phyloP scores from a whole-genome alignment of 345 rosid species.

The Garcia nutans region DNA sequence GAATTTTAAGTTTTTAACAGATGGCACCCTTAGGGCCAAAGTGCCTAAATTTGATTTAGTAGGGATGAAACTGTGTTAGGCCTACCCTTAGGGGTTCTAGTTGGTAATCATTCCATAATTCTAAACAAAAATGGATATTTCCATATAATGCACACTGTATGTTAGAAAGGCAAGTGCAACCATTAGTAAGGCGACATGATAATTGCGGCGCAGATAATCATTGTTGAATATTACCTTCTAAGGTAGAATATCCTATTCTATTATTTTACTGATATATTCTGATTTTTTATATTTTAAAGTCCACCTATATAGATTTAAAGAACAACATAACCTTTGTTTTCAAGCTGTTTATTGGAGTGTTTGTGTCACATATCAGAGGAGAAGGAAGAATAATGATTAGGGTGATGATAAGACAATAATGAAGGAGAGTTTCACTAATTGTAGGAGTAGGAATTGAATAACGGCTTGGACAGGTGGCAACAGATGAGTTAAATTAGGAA shows the following conservation, averaged over 20 bases:
- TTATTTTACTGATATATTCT: background rate
- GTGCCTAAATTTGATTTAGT: background rate
- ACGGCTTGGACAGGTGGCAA: too few species aligned
- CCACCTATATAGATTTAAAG: background rate
- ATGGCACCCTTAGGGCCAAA: background rate
- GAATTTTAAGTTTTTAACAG: background rate
- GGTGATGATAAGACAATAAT: too few species aligned
- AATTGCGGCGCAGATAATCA: background rate
- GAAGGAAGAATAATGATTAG: too few species aligned
- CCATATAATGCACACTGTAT: too few species aligned
- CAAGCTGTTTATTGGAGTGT: background rate
- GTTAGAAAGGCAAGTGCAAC: too few species aligned
- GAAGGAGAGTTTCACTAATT: too few species aligned
- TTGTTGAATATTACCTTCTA: conserved; percentile 12
- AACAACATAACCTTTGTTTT: background rate
- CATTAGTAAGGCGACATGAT: background rate
- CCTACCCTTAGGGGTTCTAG: background rate
- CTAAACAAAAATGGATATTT: background rate
- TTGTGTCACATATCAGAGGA: background rate
- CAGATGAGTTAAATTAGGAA: too few species aligned
- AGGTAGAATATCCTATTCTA: background rate
- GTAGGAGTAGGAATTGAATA: too few species aligned
- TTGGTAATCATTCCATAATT: background rate
- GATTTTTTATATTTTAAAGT: background rate
- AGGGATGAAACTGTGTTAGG: background rate